Evolutionary conservation across 1,139 yeast species (phyloP).

Genomic region (Hyphopichia fennica): DNA sequence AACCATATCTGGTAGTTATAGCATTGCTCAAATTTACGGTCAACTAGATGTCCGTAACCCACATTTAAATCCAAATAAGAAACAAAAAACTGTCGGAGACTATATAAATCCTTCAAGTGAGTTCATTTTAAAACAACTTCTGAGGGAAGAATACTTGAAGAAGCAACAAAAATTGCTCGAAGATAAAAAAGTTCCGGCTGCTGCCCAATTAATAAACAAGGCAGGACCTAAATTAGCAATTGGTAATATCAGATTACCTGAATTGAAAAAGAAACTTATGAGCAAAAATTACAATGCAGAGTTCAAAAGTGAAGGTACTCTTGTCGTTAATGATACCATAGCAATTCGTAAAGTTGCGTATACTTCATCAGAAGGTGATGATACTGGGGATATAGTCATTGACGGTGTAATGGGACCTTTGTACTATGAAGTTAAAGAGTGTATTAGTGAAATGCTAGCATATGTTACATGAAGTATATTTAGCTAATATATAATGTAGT

Average conservation of each 20-base stretch:
- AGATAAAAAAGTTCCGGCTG: slow-evolving; percentile 4
- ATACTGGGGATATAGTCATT: slow-evolving; percentile 77
- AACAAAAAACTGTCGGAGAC: slow-evolving; percentile 25
- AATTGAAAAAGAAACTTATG: slow-evolving; percentile 64
- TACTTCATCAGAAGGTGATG: slow-evolving; percentile 39
- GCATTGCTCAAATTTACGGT: slow-evolving; percentile 83
- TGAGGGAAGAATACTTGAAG: slow-evolving; percentile 13
- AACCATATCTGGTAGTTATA: slow-evolving; percentile 72
- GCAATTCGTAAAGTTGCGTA: slow-evolving; percentile 71
- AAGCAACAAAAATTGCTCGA: slow-evolving; percentile 11
- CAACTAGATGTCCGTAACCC: slow-evolving; percentile 51
- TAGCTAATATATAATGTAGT: too few relatives aligned
- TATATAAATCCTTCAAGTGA: slow-evolving; percentile 36
- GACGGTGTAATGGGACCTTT: slow-evolving; percentile 80
- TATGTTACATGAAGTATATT: slow-evolving; percentile 41
- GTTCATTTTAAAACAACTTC: slow-evolving; percentile 34
- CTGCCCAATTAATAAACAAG: slow-evolving; percentile 9
- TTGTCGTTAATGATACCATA: slow-evolving; percentile 78
- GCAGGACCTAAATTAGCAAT: slow-evolving; percentile 59
- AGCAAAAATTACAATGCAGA: slow-evolving; percentile 72
- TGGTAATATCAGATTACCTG: slow-evolving; percentile 87
- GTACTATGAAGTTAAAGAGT: slow-evolving; percentile 75
- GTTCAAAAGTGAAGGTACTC: slow-evolving; percentile 88
- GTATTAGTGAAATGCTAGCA: slow-evolving; percentile 80
- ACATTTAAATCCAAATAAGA: slow-evolving; percentile 11